Evolutionary conservation across 2,329 filamentous ascomycete species (phyloP), one percentile per base, ranked within the genome.

Genomic region (Tolypocladium amazonense): DNA sequence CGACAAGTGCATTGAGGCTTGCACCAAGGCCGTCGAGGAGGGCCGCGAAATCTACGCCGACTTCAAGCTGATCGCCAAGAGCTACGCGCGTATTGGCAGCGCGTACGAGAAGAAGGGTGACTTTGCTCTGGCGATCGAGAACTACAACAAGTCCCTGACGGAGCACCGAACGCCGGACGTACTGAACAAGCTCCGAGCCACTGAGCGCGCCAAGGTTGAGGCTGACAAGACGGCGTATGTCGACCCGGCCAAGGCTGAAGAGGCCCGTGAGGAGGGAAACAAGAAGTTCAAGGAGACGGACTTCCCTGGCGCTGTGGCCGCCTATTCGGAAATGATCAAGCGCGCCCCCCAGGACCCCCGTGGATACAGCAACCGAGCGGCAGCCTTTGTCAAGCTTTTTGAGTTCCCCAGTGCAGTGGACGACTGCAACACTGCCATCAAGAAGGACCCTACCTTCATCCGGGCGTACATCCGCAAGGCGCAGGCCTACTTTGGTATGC

Each of bases 31-130:
- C 14, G 84, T 96, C 58, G 88, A 95, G 66, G 89, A 97, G 74
- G 94, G 94, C 59, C 90, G 94, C 61, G 83, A 88, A 68, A 86
- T 95, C 67, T 88, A 92, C 60, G 92, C 94, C 64, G 94, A 99
- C 77, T 99, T 97, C 82, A 99, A 99, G 85, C 83, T 92, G 70
- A 93, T 99, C 65, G 92, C 95, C 71, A 97, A 97, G 86, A 90
- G 93, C n/a, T 97, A 94, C 69, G 92, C 92, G 45, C 91, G 94
- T 67, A 96, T 99, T 66, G 94, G 94, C 64, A 84, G 87, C n/a
- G 87, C 93, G 0, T 92, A 97, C 73, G 94, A 99, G 81, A 96
- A 92, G 78, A 77, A 88, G 72, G 90, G 89, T 65, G 88, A 97
- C 67, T 78, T 94, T 14, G 74, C 82, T 59, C 84, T 87, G 62